phyloP scores from a whole-genome alignment of 1,139 yeast genomes.

The Yamadazyma siamensis region DNA sequence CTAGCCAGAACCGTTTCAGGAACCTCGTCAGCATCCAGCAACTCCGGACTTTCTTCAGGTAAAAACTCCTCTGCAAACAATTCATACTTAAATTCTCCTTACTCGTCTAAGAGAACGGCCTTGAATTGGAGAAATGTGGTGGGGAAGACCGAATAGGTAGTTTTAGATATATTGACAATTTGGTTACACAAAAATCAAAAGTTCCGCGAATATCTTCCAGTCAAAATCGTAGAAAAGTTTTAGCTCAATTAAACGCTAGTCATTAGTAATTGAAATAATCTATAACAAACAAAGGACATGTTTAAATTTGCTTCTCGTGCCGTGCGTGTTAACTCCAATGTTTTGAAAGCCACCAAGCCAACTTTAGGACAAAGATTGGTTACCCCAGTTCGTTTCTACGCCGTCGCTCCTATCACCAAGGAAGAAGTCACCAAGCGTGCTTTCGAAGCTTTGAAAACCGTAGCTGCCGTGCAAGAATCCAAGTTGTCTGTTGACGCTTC shows the following conservation, averaged over 20 bases:
- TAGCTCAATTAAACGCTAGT: neutral
- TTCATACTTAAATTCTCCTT: constrained; percentile 8
- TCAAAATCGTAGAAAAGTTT: constrained; percentile 5
- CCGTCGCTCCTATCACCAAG: constrained; percentile 44
- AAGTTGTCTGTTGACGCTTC: constrained; percentile 43
- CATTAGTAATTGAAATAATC: neutral
- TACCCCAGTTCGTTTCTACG: constrained; percentile 44
- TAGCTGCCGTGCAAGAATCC: constrained; percentile 49
- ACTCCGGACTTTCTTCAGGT: constrained; percentile 23
- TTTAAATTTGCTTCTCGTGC: constrained; percentile 41
- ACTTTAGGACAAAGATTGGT: constrained; percentile 21
- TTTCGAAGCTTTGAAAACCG: constrained; percentile 49
- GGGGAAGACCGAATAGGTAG: constrained; percentile 1
- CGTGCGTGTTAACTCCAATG: constrained; percentile 24
- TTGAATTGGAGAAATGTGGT: constrained; percentile 43
- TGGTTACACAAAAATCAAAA: constrained; percentile 2
- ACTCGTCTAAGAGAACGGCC: constrained; percentile 39
- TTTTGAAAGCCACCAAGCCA: constrained; percentile 27
- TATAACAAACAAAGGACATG: constrained; percentile 25
- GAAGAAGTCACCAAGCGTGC: constrained; percentile 49
- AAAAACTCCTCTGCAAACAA: constrained; percentile 12
- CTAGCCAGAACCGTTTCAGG: constrained; percentile 31
- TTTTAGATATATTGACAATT: neutral
- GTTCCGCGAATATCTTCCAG: constrained; percentile 8
- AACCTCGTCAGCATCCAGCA: constrained; percentile 25